Evolutionary conservation across 2,329 filamentous ascomycete species (phyloP), one percentile per base, ranked within the genome.

Genomic region (Pseudogymnoascus sp.): DNA sequence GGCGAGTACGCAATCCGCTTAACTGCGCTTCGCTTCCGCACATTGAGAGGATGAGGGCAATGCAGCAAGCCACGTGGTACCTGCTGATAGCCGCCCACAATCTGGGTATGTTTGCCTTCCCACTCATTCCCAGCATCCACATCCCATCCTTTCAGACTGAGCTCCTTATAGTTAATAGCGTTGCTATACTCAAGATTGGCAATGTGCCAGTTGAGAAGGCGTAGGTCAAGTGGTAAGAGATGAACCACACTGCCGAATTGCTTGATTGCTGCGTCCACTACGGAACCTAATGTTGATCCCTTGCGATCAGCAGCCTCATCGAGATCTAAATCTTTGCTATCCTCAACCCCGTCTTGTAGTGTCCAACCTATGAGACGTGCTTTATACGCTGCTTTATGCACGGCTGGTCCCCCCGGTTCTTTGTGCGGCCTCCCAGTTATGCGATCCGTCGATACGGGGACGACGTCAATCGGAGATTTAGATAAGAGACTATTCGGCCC

Each of bases 121-220:
- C 95, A 99, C 70, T 99, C 94, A 67, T 99, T 96, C 0, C 94
- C 94, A 57, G 92, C 91, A 70, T 99, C 95, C 68, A 99, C 91
- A 72, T 99, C 95, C 90, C 95, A 97, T 0, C 92, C 86, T 6
- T 86, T 84, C 12, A 99, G 82, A 71, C 92, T 97, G 15, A 99
- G 81, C 63, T 88, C 87, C 65, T 88, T 86, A 59, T 96, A 84
- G 65, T 91, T 95, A 1, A 86, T 89, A 1, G 94, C 94, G 71
- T 97, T 99, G 63, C 92, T 95, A 70, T 99, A 99, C 73, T 99
- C 94, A 12, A 99, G 80, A 70, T 99, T 99, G 65, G 95, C 95
- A 71, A 96, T 88, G 73, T 99, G 95, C 94, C 94, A 99, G 69
- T 96, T 99, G 68, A 97, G 81, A 13, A 99, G 78, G 48, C 94